These are phyloP conservation scores for Plasmodium inui DNA, from an alignment of 169 alveolate species.

Conservation along the genomic window DNA sequence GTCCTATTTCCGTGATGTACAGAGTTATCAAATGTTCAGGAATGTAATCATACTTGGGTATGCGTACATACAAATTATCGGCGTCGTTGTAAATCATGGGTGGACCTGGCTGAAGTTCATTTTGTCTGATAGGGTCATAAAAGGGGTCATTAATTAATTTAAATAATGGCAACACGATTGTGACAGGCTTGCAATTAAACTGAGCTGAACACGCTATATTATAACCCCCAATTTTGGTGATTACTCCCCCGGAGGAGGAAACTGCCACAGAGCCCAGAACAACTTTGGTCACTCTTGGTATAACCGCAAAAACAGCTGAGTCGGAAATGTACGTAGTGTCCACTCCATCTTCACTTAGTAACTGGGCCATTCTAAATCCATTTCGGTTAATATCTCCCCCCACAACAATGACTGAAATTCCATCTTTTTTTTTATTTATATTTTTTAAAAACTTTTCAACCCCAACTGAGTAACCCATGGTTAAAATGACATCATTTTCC, in stretches of 20 bases:
- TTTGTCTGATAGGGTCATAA: constrained; percentile 62
- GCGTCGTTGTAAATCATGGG: constrained; percentile 44
- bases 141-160: constrained; percentile 69
- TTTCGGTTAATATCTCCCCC: constrained; percentile 73
- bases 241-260: constrained; percentile 74
- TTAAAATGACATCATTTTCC: constrained; percentile 75
- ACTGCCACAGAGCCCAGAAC: constrained; percentile 71
- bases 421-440: constrained; percentile 71
- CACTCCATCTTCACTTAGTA: constrained; percentile 71
- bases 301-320: constrained; percentile 72
- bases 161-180: constrained; percentile 64
- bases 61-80: constrained; percentile 50
- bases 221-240: constrained; percentile 69
- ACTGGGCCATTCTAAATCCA: constrained; percentile 63
- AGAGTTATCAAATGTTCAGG: constrained; percentile 49
- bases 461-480: constrained; percentile 63
- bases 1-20: constrained; percentile 68
- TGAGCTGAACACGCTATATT: constrained; percentile 73
- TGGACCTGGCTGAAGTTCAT: constrained; percentile 74
- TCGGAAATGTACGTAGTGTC: constrained; percentile 74
- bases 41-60: constrained; percentile 70
- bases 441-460: constrained; percentile 67
- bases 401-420: constrained; percentile 70
- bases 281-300: constrained; percentile 68
- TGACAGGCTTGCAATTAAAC: constrained; percentile 56